phyloP scores from a whole-genome alignment of 352 stramenopile genomes.

The Pythium apleroticum region DNA sequence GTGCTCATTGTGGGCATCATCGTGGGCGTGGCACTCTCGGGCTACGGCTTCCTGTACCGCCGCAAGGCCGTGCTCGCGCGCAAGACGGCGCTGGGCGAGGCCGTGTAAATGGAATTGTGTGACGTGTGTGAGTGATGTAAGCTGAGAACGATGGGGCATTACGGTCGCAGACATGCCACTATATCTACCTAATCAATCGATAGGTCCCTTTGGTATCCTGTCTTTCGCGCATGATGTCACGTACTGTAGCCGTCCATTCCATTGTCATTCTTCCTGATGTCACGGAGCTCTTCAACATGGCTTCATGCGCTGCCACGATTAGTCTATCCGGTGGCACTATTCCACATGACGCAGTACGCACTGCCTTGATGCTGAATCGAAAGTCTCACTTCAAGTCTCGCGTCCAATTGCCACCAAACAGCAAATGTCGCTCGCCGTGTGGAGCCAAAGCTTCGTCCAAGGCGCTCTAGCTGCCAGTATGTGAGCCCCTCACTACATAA shows the following conservation, averaged over 20 bases:
- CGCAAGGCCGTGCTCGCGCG: slow-evolving; percentile 19
- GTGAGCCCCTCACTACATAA: neutral
- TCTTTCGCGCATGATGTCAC: neutral
- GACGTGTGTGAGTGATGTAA: neutral
- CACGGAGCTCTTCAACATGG: slow-evolving; percentile 5
- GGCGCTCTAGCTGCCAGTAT: slow-evolving; percentile 19
- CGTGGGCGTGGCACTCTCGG: slow-evolving; percentile 34
- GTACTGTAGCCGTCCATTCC: neutral
- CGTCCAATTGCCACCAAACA: neutral
- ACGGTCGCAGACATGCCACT: neutral
- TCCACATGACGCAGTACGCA: neutral
- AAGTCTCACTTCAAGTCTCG: slow-evolving; percentile 17
- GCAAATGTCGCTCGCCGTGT: slow-evolving; percentile 17
- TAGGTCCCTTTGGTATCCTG: neutral
- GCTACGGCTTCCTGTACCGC: slow-evolving; percentile 43
- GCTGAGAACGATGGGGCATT: neutral
- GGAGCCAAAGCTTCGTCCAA: slow-evolving; percentile 20
- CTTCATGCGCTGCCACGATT: neutral
- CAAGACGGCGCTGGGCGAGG: slow-evolving; percentile 4
- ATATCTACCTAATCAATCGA: neutral
- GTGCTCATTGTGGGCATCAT: slow-evolving; percentile 51
- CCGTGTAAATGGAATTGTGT: neutral
- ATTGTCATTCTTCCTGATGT: slow-evolving; percentile 7
- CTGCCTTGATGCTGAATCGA: neutral
- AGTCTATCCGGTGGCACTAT: neutral